Evolutionary conservation across 768 basidiomycete genomes (phyloP).

Genomic region (Boletus speciosus): DNA sequence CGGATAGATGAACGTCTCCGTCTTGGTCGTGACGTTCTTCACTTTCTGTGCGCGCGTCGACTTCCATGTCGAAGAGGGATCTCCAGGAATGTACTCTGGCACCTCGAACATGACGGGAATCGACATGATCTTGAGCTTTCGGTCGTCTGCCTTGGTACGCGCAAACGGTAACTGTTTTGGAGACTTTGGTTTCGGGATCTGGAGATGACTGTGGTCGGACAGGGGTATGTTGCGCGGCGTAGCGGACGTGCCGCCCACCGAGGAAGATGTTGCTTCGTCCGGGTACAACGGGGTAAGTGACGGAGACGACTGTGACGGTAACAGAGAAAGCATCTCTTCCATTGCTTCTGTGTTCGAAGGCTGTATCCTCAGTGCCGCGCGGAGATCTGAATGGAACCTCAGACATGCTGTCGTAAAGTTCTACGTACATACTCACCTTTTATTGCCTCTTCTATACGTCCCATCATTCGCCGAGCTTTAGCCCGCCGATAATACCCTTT

Average conservation of each 20-base stretch:
- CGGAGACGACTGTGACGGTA: conserved; percentile 20
- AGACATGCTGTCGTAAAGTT: background rate
- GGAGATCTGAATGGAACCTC: conserved; percentile 45
- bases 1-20: conserved; percentile 52
- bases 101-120: conserved; percentile 44
- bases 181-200: conserved; percentile 39
- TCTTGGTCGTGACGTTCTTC: conserved; percentile 32
- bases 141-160: conserved; percentile 47
- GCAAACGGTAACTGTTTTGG: conserved; percentile 52
- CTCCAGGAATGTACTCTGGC: conserved; percentile 18
- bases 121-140: conserved; percentile 50
- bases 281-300: conserved; percentile 8
- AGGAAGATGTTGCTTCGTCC: conserved; percentile 30
- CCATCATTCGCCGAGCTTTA: conserved; percentile 61
- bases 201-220: conserved; percentile 31
- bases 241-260: conserved; percentile 20
- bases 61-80: conserved; percentile 26
- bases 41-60: conserved; percentile 23
- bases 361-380: conserved; percentile 57
- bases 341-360: conserved; percentile 62
- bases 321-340: conserved; percentile 48
- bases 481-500: conserved; percentile 73
- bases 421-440: conserved; percentile 40
- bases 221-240: conserved; percentile 6
- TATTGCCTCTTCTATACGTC: conserved; percentile 53